A percentile compares a stretch with the other conserved stretches of the same genome.
phyloP scores from a whole-genome alignment of 1,139 yeast species.

The Spathaspora sp. region DNA sequence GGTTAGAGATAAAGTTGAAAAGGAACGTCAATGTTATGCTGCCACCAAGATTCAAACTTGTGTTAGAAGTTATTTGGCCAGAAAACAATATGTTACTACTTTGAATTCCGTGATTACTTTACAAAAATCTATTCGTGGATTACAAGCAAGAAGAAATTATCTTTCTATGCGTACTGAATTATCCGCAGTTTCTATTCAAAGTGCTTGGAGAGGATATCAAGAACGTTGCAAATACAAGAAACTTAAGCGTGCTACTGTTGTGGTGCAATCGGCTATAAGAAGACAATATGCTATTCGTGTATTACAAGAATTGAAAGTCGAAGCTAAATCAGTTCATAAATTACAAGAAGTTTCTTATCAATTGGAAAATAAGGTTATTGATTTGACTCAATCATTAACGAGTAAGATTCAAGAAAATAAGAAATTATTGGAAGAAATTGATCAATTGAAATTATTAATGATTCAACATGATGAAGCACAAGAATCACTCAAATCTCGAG shows the following conservation, averaged over 20 bases:
- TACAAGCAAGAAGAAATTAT: constrained; percentile 52
- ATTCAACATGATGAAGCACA: constrained; percentile 60
- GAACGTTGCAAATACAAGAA: constrained; percentile 48
- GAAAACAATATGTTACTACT: constrained; percentile 45
- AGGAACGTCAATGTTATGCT: constrained; percentile 60
- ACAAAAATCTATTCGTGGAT: constrained; percentile 73
- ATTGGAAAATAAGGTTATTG: constrained; percentile 93
- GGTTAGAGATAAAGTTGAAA: constrained; percentile 56
- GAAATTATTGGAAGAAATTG: constrained; percentile 62
- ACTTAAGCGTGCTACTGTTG: constrained; percentile 54
- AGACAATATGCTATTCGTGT: constrained; percentile 70
- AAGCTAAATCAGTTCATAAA: constrained; percentile 88
- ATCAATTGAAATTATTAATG: constrained; percentile 51
- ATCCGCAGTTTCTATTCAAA: constrained; percentile 75
- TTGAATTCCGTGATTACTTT: constrained; percentile 53
- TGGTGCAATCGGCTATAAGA: constrained; percentile 78
- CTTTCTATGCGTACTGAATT: constrained; percentile 49
- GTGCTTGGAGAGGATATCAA: constrained; percentile 56
- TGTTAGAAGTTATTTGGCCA: constrained; percentile 63
- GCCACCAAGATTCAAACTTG: constrained; percentile 74
- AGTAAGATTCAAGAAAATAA: constrained; percentile 79
- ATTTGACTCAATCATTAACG: constrained; percentile 82
- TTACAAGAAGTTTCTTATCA: constrained; percentile 89
- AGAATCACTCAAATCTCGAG: constrained; percentile 55
- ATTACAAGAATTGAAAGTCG: constrained; percentile 64